phyloP scores from a whole-genome alignment of 1,284 basidiomycete species.

The Trichosporon asahii region DNA sequence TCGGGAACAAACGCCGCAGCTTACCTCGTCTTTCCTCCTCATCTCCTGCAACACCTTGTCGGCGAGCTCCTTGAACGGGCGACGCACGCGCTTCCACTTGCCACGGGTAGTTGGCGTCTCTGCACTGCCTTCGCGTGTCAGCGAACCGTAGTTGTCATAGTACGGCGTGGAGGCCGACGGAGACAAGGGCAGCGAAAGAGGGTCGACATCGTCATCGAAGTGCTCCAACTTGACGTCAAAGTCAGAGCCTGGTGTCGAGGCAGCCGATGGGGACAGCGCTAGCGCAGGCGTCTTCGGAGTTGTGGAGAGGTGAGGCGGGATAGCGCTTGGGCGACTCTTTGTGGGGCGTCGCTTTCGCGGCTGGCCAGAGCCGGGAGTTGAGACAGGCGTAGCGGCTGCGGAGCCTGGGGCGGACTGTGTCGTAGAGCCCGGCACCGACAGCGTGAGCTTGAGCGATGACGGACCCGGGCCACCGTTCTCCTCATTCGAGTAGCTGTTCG shows the following conservation, averaged over 20 bases:
- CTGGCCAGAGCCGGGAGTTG: slow-evolving; percentile 15
- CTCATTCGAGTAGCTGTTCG: slow-evolving; percentile 13
- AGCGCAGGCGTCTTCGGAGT: slow-evolving; percentile 16
- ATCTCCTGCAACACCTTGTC: slow-evolving; percentile 43
- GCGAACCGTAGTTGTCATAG: neutral
- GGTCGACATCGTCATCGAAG: slow-evolving; percentile 20
- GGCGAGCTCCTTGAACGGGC: slow-evolving; percentile 43
- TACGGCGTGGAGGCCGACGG: slow-evolving; percentile 6
- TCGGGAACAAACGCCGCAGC: too few relatives aligned
- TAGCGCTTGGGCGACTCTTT: slow-evolving; percentile 20
- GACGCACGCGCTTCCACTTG: slow-evolving; percentile 43
- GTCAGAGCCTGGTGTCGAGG: slow-evolving; percentile 10
- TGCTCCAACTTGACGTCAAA: slow-evolving; percentile 17
- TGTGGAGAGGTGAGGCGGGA: slow-evolving; percentile 25
- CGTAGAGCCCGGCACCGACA: neutral
- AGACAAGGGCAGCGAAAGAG: slow-evolving; percentile 21
- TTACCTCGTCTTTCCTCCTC: slow-evolving; percentile 42
- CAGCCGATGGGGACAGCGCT: slow-evolving; percentile 2
- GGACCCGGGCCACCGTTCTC: neutral
- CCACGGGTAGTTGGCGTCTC: slow-evolving; percentile 24
- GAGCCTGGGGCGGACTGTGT: slow-evolving; percentile 18
- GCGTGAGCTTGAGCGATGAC: slow-evolving; percentile 8
- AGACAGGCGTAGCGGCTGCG: slow-evolving; percentile 18
- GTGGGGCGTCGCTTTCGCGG: slow-evolving; percentile 16
- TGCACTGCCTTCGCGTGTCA: slow-evolving; percentile 7